Conservation (phyloP, 2,329 filamentous ascomycete genomes). For the Scopulariopsis brevicaulis region DNA sequence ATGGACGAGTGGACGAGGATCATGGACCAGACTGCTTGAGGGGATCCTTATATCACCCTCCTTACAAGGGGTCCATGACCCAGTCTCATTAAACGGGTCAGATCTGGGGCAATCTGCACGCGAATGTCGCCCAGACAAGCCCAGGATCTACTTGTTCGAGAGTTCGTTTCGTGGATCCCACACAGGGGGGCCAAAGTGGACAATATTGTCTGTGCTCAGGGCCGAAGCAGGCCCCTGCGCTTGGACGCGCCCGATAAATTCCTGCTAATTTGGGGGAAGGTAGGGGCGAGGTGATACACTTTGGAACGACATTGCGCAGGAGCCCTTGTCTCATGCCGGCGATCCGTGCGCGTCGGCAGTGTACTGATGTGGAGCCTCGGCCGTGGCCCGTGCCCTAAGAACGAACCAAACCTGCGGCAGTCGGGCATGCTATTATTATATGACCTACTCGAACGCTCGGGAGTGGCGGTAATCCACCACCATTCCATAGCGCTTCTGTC, state of each 20-base stretch:
- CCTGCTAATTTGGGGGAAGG: neutral
- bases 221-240: neutral
- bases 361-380: neutral
- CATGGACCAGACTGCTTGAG: neutral
- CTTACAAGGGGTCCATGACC: neutral
- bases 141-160: neutral
- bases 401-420: neutral
- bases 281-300: neutral
- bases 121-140: neutral
- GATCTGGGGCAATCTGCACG: neutral
- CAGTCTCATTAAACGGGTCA: neutral
- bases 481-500: no score
- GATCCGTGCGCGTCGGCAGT: neutral
- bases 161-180: neutral
- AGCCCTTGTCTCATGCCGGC: neutral
- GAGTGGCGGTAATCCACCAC: neutral
- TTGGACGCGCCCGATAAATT: neutral
- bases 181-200: neutral
- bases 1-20: neutral
- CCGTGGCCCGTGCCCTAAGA: neutral
- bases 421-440: neutral
- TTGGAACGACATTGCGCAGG: neutral
- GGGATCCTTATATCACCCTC: neutral
- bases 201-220: neutral
- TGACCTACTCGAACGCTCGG: neutral